Evolutionary conservation across 352 stramenopile genomes (phyloP).

Genomic region (Phytophthora colocasiae): DNA sequence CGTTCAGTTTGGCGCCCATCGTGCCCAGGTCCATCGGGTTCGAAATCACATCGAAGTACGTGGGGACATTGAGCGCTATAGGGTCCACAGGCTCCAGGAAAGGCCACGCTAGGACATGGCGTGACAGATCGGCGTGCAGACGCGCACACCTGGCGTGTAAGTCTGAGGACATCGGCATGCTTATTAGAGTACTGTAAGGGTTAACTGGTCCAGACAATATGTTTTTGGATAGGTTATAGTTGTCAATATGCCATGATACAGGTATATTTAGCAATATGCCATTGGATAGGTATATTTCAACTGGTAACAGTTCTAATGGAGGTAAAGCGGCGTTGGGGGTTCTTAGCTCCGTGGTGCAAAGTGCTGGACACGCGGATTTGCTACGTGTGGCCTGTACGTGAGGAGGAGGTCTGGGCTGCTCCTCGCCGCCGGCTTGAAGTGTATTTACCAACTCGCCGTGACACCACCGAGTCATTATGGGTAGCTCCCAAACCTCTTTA

Average conservation of each 20-base stretch:
- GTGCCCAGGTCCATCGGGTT: slow-evolving; percentile 98
- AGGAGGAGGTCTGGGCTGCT: slow-evolving; percentile 26
- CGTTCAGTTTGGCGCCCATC: slow-evolving; percentile 86
- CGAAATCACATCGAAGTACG: slow-evolving; percentile 95
- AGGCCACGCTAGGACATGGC: slow-evolving; percentile 76
- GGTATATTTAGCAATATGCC: too few relatives aligned
- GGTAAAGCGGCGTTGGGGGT: slow-evolving; percentile 28
- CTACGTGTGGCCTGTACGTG: slow-evolving; percentile 9
- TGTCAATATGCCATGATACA: too few relatives aligned
- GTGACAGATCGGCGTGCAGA: slow-evolving; percentile 30
- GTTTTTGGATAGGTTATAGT: too few relatives aligned
- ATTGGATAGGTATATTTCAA: too few relatives aligned
- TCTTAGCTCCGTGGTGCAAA: slow-evolving; percentile 29
- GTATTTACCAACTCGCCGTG: slow-evolving; percentile 14
- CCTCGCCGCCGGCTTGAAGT: slow-evolving; percentile 24
- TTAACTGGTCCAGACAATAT: too few relatives aligned
- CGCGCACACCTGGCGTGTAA: slow-evolving; percentile 52
- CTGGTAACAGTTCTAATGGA: too few relatives aligned
- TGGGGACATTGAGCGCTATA: slow-evolving; percentile 90
- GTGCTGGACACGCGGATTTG: slow-evolving; percentile 8
- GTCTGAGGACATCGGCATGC: slow-evolving; percentile 45
- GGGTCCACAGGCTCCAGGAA: slow-evolving; percentile 97
- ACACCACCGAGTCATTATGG: slow-evolving; percentile 5
- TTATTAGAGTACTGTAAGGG: too few relatives aligned
- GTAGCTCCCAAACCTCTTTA: neutral